phyloP scores from a whole-genome alignment of 225 moss, liverwort and hornwort genomes.

The Neckera pumila region DNA sequence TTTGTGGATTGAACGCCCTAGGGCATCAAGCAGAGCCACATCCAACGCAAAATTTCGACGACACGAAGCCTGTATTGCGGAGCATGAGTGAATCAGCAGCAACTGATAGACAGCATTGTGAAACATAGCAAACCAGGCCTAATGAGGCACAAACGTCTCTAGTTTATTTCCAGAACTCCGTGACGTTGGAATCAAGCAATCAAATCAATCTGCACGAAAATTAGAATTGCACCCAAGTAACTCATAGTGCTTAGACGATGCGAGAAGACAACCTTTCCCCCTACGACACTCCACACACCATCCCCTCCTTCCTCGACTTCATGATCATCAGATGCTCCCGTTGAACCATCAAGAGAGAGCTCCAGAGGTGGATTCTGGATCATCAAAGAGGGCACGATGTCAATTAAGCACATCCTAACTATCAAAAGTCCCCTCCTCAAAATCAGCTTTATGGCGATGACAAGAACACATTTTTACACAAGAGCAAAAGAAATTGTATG shows the following conservation, averaged over 20 bases:
- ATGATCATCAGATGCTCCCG: slow-evolving; percentile 91
- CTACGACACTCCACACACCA: slow-evolving; percentile 97
- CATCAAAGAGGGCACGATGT: neutral
- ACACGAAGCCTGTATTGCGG: slow-evolving; percentile 73
- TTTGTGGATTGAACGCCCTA: slow-evolving; percentile 93
- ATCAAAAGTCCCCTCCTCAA: neutral
- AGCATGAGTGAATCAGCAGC: neutral
- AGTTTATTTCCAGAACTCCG: neutral
- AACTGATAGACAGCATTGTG: neutral
- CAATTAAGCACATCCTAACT: neutral
- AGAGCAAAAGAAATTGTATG: neutral
- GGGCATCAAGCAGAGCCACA: slow-evolving; percentile 83
- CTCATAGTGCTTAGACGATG: neutral
- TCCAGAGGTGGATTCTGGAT: slow-evolving; percentile 96
- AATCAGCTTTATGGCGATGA: neutral
- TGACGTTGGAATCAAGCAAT: neutral
- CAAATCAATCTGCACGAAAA: neutral
- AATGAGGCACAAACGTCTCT: neutral
- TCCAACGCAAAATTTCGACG: slow-evolving; percentile 97
- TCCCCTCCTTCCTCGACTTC: slow-evolving; percentile 99
- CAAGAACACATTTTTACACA: neutral
- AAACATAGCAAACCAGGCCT: neutral
- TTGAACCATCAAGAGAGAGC: slow-evolving; percentile 87
- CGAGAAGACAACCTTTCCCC: slow-evolving; percentile 67
- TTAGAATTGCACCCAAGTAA: neutral